Evolutionary conservation across 139 green algal genomes (phyloP), one percentile per base, ranked within the genome.

Genomic region (Yamagishiella unicocca): DNA sequence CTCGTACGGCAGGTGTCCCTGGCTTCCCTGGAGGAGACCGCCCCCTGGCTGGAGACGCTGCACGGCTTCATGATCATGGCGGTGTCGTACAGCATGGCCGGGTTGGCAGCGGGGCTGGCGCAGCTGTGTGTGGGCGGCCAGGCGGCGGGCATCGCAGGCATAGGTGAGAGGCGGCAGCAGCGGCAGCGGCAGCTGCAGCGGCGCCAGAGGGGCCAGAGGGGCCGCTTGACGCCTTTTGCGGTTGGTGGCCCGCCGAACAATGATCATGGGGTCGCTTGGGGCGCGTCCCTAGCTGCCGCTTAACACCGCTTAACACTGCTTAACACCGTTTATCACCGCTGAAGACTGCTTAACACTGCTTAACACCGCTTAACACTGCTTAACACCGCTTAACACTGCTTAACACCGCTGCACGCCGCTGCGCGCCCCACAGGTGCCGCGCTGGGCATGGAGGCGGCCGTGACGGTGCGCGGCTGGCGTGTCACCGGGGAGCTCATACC

Each of bases 381-480:
- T n/a, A n/a, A n/a, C n/a, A n/a, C n/a, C n/a, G n/a, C n/a, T n/a
- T n/a, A n/a, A n/a, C n/a, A n/a, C n/a, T n/a, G n/a, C n/a, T n/a
- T n/a, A n/a, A n/a, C n/a, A n/a, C n/a, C n/a, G n/a, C n/a, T n/a
- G n/a, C n/a, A n/a, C n/a, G 14, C 50, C 50, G 17, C 17, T 58
- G 14, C 50, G 50, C 50, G 12, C 50, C 50, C 50, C 50, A 58
- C 62, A 86, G 80, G 62, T 43, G 64, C 80, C 7, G 80, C 64
- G 25, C 38, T 86, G 61, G 80, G 80, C 25, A 53, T 86, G 80
- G 80, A 86, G 64, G 80, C 67, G 0, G 80, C 80, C 1, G 80
- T 86, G 43, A 31, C 43, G 0, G 42, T 86, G 6, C 80, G 80
- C 43, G 14, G 8, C 43, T 68, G 45, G 64, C 80, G 80, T 6